Conservation (phyloP, 495 filamentous ascomycete genomes). For the Cetradonia linearis region DNA sequence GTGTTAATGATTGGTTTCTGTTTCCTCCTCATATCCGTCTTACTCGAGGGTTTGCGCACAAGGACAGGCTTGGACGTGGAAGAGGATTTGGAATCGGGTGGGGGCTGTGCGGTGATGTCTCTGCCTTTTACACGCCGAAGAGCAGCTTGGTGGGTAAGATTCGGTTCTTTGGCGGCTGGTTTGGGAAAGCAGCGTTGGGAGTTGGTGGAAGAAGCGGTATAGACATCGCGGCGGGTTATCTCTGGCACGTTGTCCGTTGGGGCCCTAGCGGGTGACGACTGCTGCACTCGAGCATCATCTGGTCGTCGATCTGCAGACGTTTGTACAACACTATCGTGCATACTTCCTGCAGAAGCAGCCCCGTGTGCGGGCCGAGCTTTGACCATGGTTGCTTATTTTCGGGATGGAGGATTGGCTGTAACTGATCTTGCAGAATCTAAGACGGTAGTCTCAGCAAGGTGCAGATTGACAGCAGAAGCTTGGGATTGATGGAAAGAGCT, state of each 20-base stretch:
- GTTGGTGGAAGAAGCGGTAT: constrained; percentile 18
- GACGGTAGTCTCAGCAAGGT: neutral
- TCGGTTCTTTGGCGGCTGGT: constrained; percentile 6
- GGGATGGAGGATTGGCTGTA: constrained; percentile 2
- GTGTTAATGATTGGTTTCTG: constrained; percentile 4
- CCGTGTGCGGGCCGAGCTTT: constrained; percentile 10
- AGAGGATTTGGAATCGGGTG: neutral
- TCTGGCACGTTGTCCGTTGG: constrained; percentile 1
- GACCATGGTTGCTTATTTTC: neutral
- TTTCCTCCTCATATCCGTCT: constrained; percentile 14
- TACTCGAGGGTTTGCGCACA: constrained; percentile 11
- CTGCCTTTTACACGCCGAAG: constrained; percentile 4
- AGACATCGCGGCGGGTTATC: constrained; percentile 14
- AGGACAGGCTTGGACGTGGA: constrained; percentile 17
- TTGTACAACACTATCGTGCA: constrained; percentile 13
- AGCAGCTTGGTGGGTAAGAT: constrained; percentile 5
- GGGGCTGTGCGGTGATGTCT: neutral
- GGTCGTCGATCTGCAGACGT: neutral
- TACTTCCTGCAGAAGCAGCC: constrained; percentile 6
- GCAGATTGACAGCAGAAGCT: constrained; percentile 12
- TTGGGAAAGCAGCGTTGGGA: constrained; percentile 9
- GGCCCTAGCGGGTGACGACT: constrained; percentile 2
- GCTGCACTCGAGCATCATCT: constrained; percentile 6
- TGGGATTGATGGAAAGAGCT: constrained; percentile 4
- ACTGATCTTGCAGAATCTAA: constrained; percentile 11